Conservation (phyloP, 2,329 filamentous ascomycete genomes). For the Exophiala dermatitidis region DNA sequence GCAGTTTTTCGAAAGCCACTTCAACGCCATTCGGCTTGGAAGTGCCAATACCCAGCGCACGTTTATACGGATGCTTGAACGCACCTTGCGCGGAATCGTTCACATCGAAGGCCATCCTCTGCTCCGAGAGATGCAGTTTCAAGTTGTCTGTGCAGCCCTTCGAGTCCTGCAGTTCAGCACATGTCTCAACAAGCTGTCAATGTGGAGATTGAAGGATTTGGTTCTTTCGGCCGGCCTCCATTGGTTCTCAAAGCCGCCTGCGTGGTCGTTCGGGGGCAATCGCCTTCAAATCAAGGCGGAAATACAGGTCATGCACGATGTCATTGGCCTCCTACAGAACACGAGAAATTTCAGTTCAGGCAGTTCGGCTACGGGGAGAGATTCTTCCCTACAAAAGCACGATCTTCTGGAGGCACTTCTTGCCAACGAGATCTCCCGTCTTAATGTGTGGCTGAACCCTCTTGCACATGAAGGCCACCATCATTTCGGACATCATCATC, state of each 20-base stretch:
- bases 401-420: slow-evolving; percentile 73
- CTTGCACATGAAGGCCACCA: slow-evolving; percentile 47
- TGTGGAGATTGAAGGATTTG: slow-evolving; percentile 81
- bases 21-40: slow-evolving; percentile 82
- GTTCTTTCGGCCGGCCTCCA: slow-evolving; percentile 76
- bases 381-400: slow-evolving; percentile 65
- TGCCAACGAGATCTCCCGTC: slow-evolving; percentile 72
- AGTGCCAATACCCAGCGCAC: slow-evolving; percentile 73
- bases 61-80: slow-evolving; percentile 71
- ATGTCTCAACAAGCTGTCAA: slow-evolving; percentile 54
- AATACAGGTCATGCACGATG: slow-evolving; percentile 69
- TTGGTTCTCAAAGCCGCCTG: slow-evolving; percentile 79
- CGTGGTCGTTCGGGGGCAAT: slow-evolving; percentile 94
- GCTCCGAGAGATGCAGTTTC: slow-evolving; percentile 84
- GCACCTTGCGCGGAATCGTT: slow-evolving; percentile 68
- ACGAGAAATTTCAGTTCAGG: slow-evolving; percentile 54
- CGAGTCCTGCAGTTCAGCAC: slow-evolving; percentile 68
- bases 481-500: neutral
- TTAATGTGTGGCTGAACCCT: slow-evolving; percentile 86
- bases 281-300: slow-evolving; percentile 90
- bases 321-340: slow-evolving; percentile 58
- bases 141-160: slow-evolving; percentile 74
- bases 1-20: slow-evolving; percentile 89
- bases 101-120: slow-evolving; percentile 71
- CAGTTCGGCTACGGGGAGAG: slow-evolving; percentile 50